Evolutionary conservation across 805 yeast species (phyloP).

Genomic region (Wickerhamiella vanderwaltii): DNA sequence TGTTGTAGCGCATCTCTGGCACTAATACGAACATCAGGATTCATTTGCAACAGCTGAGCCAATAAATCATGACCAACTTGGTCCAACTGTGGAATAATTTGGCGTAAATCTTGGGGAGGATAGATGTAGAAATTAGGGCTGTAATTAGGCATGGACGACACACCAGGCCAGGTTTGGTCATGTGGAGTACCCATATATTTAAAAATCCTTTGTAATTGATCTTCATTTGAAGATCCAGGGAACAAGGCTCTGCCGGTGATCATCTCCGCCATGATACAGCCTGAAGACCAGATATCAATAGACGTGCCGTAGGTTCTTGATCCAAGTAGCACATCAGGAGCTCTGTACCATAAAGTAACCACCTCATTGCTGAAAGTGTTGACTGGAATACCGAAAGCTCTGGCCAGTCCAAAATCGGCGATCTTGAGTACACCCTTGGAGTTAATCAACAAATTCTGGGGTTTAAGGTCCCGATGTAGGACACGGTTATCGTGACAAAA

Average conservation of each 20-base stretch:
- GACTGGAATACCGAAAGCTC: slow-evolving; percentile 97
- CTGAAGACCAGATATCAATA: slow-evolving; percentile 97
- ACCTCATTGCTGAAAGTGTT: slow-evolving; percentile 96
- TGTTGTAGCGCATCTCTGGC: slow-evolving; percentile 45
- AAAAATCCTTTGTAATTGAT: slow-evolving; percentile 83
- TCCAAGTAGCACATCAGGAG: slow-evolving; percentile 92
- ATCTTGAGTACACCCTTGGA: slow-evolving; percentile 81
- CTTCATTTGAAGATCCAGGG: slow-evolving; percentile 94
- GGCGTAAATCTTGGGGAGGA: slow-evolving; percentile 74
- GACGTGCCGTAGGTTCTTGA: slow-evolving; percentile 93
- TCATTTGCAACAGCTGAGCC: slow-evolving; percentile 40
- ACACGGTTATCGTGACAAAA: slow-evolving; percentile 78
- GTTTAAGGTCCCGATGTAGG: slow-evolving; percentile 78
- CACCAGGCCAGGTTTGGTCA: slow-evolving; percentile 96
- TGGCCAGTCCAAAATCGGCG: slow-evolving; percentile 93
- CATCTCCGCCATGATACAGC: slow-evolving; percentile 97
- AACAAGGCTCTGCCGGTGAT: slow-evolving; percentile 94
- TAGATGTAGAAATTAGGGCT: slow-evolving; percentile 72
- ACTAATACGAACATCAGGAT: slow-evolving; percentile 41
- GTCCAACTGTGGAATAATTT: slow-evolving; percentile 57
- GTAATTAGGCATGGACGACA: slow-evolving; percentile 67
- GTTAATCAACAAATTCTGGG: slow-evolving; percentile 84
- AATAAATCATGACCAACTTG: slow-evolving; percentile 56
- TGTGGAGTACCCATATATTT: slow-evolving; percentile 93
- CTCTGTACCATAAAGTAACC: slow-evolving; percentile 95